These are phyloP conservation scores for Massospora cicadina DNA, from an alignment of 371 early-diverging fungal species.

Conservation along the genomic window DNA sequence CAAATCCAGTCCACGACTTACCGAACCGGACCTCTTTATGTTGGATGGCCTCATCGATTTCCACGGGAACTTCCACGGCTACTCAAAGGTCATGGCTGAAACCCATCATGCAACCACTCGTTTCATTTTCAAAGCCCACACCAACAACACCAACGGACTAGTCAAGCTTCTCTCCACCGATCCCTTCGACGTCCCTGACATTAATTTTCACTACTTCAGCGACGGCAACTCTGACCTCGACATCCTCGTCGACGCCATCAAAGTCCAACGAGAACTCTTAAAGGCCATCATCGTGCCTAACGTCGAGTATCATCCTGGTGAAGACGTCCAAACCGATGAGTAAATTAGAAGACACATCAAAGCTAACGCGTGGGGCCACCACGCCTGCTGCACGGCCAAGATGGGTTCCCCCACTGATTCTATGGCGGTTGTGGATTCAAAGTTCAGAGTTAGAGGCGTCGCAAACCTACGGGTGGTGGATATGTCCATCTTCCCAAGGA, in stretches of 20 bases:
- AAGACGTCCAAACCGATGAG: no score
- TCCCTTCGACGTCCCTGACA: slow-evolving; percentile 7
- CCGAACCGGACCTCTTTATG: slow-evolving; percentile 3
- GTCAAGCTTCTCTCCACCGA: slow-evolving; percentile 1
- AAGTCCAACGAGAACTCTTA: no score
- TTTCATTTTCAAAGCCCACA: slow-evolving; percentile 7
- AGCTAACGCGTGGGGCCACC: no score
- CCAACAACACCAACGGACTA: neutral
- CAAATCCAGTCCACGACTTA: neutral
- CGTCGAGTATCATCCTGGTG: slow-evolving; percentile 3
- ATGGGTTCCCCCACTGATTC: no score
- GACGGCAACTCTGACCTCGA: no score
- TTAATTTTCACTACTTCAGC: no score
- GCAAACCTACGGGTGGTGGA: no score
- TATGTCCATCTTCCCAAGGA: no score
- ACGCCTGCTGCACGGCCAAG: no score
- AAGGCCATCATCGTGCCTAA: neutral
- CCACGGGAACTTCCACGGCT: no score
- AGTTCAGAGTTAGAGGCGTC: slow-evolving; percentile 18
- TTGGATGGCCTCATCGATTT: neutral
- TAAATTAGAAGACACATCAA: no score
- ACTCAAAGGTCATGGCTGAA: neutral
- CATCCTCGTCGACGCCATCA: no score
- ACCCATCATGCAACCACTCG: neutral
- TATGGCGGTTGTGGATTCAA: slow-evolving; percentile 19